Evolutionary conservation across 805 yeast genomes (phyloP).

Genomic region (Blastobotrys chiropterorum): DNA sequence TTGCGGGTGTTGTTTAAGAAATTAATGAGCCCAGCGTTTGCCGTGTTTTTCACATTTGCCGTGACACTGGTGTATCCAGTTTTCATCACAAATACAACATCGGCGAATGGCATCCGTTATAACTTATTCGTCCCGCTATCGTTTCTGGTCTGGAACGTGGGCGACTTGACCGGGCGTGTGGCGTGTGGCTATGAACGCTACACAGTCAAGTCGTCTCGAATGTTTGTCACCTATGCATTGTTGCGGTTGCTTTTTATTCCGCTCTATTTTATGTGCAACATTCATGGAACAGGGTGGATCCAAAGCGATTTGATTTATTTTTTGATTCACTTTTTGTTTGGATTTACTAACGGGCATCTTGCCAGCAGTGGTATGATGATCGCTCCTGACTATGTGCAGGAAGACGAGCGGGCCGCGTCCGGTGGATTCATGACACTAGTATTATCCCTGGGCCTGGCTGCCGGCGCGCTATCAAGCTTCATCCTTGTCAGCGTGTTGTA

Average conservation of each 20-base stretch:
- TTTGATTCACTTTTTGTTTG: constrained; percentile 67
- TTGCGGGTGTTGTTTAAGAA: constrained; percentile 55
- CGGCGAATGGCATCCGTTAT: constrained; percentile 35
- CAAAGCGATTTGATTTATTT: constrained; percentile 57
- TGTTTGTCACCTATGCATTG: constrained; percentile 49
- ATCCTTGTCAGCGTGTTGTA: constrained; percentile 39
- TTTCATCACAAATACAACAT: constrained; percentile 68
- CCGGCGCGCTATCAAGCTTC: constrained; percentile 75
- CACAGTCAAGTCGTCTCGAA: constrained; percentile 39
- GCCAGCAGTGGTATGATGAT: constrained; percentile 75
- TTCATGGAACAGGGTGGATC: constrained; percentile 38
- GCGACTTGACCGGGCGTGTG: constrained; percentile 77
- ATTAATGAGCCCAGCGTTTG: constrained; percentile 53
- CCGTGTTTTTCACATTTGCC: constrained; percentile 69
- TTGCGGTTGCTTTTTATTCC: constrained; percentile 58
- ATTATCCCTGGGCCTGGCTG: constrained; percentile 68
- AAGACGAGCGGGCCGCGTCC: constrained; percentile 78
- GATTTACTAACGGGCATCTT: constrained; percentile 82
- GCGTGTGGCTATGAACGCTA: constrained; percentile 46
- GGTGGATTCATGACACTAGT: constrained; percentile 87
- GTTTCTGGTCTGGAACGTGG: constrained; percentile 81
- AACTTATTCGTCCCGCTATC: constrained; percentile 64
- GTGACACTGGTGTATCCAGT: constrained; percentile 81
- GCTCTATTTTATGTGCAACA: constrained; percentile 61
- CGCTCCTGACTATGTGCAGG: constrained; percentile 55